phyloP scores from a whole-genome alignment of 352 stramenopile genomes.

The Phytophthora citrophthora region DNA sequence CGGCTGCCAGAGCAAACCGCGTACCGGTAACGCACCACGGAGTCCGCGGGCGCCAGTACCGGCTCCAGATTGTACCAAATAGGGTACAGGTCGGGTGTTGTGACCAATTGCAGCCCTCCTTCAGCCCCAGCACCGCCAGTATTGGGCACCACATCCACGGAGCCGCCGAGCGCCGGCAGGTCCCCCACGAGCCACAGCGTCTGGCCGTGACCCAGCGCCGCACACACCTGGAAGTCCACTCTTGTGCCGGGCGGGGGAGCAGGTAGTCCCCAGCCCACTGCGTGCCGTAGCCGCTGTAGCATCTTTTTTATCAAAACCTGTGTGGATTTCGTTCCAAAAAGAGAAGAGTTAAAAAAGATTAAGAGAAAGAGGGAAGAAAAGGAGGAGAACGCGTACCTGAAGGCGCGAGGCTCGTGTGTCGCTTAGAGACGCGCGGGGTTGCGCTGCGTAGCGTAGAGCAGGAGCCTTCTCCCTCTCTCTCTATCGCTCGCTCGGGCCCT shows the following conservation, averaged over 20 bases:
- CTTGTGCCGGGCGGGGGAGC: conserved; percentile 65
- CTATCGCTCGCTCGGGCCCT: background rate
- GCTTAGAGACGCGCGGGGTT: no score
- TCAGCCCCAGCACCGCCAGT: conserved; percentile 45
- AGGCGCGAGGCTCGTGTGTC: background rate
- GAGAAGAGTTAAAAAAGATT: background rate
- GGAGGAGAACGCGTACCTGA: background rate
- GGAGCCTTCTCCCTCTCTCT: conserved; percentile 1
- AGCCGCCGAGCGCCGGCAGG: conserved; percentile 68
- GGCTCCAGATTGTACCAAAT: conserved; percentile 92
- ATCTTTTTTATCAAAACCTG: conserved; percentile 43
- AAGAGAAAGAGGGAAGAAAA: background rate
- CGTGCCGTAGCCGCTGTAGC: conserved; percentile 85
- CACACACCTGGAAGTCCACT: conserved; percentile 86
- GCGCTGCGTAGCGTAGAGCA: background rate
- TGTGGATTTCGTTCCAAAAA: background rate
- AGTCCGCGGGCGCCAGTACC: conserved; percentile 64
- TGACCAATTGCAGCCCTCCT: conserved; percentile 77
- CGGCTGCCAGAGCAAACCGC: conserved; percentile 79
- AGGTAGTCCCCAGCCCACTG: conserved; percentile 74
- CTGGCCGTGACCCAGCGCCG: conserved; percentile 76
- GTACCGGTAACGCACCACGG: conserved; percentile 85
- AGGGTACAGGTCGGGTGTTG: conserved; percentile 86
- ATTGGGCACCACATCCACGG: conserved; percentile 61
- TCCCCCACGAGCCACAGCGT: conserved; percentile 86